Percentiles rank a stretch among this genome's conserved stretches.
phyloP scores from a whole-genome alignment of 306 rosid genomes.

The Pyrus betulifolia region DNA sequence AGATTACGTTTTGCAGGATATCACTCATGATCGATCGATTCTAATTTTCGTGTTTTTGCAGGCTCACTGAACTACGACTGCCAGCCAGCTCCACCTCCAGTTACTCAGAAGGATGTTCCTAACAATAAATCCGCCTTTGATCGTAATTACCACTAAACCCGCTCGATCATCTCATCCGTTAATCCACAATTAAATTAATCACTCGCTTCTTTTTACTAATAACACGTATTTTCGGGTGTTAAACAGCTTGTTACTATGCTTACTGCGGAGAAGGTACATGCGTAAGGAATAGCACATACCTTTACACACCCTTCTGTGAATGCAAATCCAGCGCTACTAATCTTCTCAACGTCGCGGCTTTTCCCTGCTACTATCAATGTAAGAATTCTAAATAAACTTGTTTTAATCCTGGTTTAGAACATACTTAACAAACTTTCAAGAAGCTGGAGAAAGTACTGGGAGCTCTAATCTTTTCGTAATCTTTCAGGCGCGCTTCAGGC shows the following conservation, averaged over 20 bases:
- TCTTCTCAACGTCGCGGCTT: conserved; percentile 52
- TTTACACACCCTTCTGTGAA: conserved; percentile 32
- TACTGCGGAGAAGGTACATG: conserved; percentile 77
- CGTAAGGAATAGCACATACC: conserved; percentile 27
- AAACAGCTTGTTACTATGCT: conserved; percentile 69
- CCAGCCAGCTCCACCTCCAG: conserved; percentile 66
- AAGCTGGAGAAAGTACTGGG: background rate
- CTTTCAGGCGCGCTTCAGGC: conserved; percentile 67
- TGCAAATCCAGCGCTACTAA: conserved; percentile 44
- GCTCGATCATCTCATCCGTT: too few species aligned
- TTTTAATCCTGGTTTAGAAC: background rate
- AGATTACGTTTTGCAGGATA: background rate
- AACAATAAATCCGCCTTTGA: conserved; percentile 45
- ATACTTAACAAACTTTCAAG: background rate
- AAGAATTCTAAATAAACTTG: conserved; percentile 11
- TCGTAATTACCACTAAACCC: conserved; percentile 28
- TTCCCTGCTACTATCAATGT: conserved; percentile 80
- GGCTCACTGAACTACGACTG: conserved; percentile 62
- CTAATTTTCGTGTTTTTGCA: conserved; percentile 12
- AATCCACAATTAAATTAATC: background rate
- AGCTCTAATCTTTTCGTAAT: background rate
- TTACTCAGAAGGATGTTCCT: conserved; percentile 38
- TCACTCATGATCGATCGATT: background rate
- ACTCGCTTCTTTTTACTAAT: background rate
- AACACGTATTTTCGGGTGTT: background rate